These are phyloP conservation scores for Starmerella bombicola DNA, from an alignment of 805 yeast species.

Conservation along the genomic window DNA sequence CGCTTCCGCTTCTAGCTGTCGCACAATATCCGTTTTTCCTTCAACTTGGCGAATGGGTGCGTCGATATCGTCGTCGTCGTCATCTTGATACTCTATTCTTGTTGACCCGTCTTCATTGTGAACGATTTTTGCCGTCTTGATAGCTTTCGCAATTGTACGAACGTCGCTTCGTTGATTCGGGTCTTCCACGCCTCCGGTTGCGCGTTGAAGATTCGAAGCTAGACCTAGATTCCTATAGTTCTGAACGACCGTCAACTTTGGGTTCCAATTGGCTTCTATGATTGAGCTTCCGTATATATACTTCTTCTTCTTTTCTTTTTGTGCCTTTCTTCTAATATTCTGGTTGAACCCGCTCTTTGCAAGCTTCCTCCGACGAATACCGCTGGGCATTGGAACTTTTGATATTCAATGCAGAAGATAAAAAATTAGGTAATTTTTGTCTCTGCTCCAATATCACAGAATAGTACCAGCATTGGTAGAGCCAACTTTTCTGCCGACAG, in stretches of 20 bases:
- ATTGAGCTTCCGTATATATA: constrained; percentile 63
- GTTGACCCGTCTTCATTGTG: constrained; percentile 22
- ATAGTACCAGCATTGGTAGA: too few relatives aligned
- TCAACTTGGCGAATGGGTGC: constrained; percentile 55
- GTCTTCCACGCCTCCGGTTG: constrained; percentile 75
- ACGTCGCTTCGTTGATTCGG: constrained; percentile 29
- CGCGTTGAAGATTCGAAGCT: constrained; percentile 46
- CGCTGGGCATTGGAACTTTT: constrained; percentile 26
- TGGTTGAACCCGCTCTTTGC: constrained; percentile 47
- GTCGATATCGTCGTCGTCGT: constrained; percentile 40
- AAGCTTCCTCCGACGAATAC: constrained; percentile 77
- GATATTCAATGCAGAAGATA: background rate
- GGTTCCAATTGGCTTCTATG: constrained; percentile 86
- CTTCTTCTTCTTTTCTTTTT: constrained; percentile 54
- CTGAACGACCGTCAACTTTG: constrained; percentile 63
- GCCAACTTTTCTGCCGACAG: too few relatives aligned
- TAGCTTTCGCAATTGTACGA: constrained; percentile 21
- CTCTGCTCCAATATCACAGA: too few relatives aligned
- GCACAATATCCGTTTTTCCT: constrained; percentile 45
- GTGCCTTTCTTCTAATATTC: constrained; percentile 54
- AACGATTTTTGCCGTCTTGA: constrained; percentile 26
- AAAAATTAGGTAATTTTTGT: constrained; percentile 10
- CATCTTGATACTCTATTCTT: constrained; percentile 21
- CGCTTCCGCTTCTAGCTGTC: constrained; percentile 55
- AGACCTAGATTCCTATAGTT: constrained; percentile 78